Evolutionary conservation across 306 rosid species (phyloP).

Genomic region (Lathyrus aphaca): DNA sequence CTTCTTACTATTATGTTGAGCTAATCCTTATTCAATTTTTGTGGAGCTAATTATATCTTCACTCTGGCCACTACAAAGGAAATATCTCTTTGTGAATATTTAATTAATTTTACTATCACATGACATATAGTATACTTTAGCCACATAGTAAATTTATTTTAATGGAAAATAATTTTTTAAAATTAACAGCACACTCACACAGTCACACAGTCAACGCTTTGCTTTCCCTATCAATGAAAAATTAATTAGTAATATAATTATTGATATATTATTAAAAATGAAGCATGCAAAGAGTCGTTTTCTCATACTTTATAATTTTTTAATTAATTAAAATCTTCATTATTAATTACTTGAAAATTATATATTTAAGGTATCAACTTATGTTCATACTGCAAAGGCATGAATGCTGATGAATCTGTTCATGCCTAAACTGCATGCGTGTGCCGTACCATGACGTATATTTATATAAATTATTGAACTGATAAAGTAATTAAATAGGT

Average conservation of each 20-base stretch:
- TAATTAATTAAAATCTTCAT: neutral
- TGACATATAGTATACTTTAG: neutral
- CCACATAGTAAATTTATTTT: neutral
- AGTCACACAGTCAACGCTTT: too few species aligned
- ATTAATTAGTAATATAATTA: neutral
- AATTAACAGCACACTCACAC: neutral
- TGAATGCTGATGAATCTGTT: conserved; percentile 36
- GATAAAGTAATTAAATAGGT: neutral
- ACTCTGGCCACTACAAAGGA: neutral
- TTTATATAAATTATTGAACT: neutral
- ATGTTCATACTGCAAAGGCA: neutral
- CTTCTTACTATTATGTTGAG: conserved; percentile 4
- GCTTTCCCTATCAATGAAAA: conserved; percentile 31
- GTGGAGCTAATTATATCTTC: neutral
- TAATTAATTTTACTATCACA: neutral
- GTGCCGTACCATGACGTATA: conserved; percentile 8
- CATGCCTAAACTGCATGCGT: conserved; percentile 40
- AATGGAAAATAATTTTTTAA: too few species aligned
- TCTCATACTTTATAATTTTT: neutral
- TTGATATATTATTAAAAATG: neutral
- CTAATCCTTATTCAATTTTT: conserved; percentile 6
- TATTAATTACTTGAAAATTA: neutral
- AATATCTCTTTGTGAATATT: conserved; percentile 1
- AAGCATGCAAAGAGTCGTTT: conserved; percentile 10
- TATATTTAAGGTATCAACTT: neutral